Evolutionary conservation across 495 filamentous ascomycete species (phyloP), one percentile per base, ranked within the genome.

Genomic region (Tuber umbilicatum): DNA sequence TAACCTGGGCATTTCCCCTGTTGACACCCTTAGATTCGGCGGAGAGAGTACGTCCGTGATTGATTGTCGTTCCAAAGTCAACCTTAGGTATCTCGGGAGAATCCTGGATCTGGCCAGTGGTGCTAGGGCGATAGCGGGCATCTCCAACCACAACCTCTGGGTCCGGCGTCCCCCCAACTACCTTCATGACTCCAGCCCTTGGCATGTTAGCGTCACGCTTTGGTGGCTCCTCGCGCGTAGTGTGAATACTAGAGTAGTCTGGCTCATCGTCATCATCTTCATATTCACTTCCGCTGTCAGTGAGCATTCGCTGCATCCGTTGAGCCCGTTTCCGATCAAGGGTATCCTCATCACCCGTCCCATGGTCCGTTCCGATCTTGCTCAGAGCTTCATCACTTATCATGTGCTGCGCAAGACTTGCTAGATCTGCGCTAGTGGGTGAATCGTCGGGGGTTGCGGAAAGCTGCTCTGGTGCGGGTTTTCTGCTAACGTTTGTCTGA

Each of bases 61-160:
- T 90, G 73, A 90, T 85, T 0, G 94, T 97, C 27, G 89, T 93
- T 0, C 94, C 94, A 82, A 98, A 98, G 81, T 98, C 91, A 74
- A 98, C 87, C 14, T 85, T 84, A 2, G 93, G 93, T 73, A 96
- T 91, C 38, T 78, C 78, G 73, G 71, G 77, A 60, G 68, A 74
- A 31, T 64, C 55, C 19, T 35, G 14, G 3, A 19, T 7, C 71
- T 81, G 82, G 43, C 85, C 83, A 68, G 74, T 31, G 31, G 55
- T 47, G 70, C 64, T 71, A 27, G 84, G 77, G 40, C 84, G 80
- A 73, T 90, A 91, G 72, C 83, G 87, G 73, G 86, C 85, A 83
- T 91, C 89, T 6, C 90, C 89, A 76, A 91, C 88, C 67, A 84
- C 81, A 67, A 91, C 85, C 37, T 88, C 83, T 45, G 87, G 83